Base-by-base conservation (phyloP, 2,329 filamentous ascomycete species). In the Monosporascus sp. region DNA sequence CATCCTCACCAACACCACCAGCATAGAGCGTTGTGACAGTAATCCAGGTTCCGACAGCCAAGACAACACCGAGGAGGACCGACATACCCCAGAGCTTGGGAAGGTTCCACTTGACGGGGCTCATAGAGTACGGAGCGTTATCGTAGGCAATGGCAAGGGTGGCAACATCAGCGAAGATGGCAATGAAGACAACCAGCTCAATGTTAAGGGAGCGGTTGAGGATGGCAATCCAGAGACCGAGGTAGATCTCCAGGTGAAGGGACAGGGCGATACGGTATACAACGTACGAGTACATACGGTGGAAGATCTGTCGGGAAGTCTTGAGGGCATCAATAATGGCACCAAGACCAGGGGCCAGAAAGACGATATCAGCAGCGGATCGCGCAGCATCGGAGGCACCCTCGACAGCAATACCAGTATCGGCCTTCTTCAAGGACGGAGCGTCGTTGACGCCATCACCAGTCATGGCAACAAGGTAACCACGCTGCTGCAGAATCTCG, bases 361-460 rank as follows among this genome's bases (percentile, higher is more conserved):
- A 96, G 64, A 96, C 91, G 65, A 96, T 96, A 75, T 96, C 91
- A 67, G 91, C 90, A 62, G 91, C 91, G 55, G 91, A 94, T 62
- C 90, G 89, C 66, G 91, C 91, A 69, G 91, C 91, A 70, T 96
- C 91, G 27, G 90, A 94, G 58, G 91, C 86, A 77, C 91, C 91
- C 77, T 96, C 90, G 66, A 96, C 91, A 60, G 91, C 91, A 76
- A 96, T 96, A 81, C 91, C 91, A 66, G 90, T 95, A 76, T 96
- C 90, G n/a, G 91, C 91, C 80, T 92, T 95, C 80, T 96, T 95
- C 69, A 96, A 79, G 31, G 90, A 95, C 59, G 91, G 90, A 60
- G 91, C 91, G 74, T 96, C 91, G 76, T 96, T 96, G 76, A 96
- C 91, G 82, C 91, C 91, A 64, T 96, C 91, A 80, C 91, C 91